Conservation (phyloP, 495 filamentous ascomycete species). For the Margaritispora aquatica region DNA sequence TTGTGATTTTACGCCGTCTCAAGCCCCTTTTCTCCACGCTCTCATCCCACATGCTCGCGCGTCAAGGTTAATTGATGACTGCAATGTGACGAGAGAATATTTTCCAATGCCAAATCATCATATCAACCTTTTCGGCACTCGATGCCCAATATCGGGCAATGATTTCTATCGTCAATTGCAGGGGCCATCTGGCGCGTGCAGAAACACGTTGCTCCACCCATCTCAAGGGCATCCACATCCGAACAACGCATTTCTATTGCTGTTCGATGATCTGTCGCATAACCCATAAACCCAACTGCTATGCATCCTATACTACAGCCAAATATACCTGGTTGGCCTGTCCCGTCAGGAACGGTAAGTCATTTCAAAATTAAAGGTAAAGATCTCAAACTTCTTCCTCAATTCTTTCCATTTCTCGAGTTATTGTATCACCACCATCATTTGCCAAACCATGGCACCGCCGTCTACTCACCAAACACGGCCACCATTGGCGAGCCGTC, state of each 20-base stretch:
- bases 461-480: background rate
- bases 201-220: constrained; percentile 2
- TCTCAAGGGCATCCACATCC: background rate
- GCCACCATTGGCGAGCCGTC: constrained; percentile 11
- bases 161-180: background rate
- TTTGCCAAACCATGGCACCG: background rate
- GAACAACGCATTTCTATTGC: constrained; percentile 1
- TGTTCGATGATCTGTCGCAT: constrained; percentile 1
- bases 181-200: background rate
- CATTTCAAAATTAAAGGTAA: background rate
- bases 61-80: too few species aligned
- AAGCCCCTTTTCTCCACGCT: background rate
- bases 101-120: background rate
- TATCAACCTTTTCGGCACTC: background rate
- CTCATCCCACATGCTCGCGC: too few species aligned
- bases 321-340: background rate
- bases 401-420: background rate
- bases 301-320: constrained; percentile 1
- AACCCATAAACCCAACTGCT: background rate
- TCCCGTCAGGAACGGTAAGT: background rate
- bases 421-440: background rate
- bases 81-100: background rate
- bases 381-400: background rate
- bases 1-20: background rate
- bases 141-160: background rate